Conservation (phyloP, 169 alveolate genomes). For the Eimeria sp. region DNA sequence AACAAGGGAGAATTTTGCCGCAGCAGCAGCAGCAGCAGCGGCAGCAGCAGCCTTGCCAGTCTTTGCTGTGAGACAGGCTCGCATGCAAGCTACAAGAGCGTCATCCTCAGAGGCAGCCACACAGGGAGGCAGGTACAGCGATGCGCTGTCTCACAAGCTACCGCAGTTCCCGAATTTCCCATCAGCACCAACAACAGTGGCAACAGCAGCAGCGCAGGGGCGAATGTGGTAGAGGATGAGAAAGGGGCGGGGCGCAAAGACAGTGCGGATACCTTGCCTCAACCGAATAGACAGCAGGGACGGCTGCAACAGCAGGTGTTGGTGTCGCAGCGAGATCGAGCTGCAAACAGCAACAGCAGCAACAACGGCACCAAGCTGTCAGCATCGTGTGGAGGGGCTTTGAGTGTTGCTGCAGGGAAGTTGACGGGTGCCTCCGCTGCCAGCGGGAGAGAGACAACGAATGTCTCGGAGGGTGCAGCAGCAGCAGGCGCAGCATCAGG, state of each 20-base stretch:
- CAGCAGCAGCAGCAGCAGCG: slow-evolving; percentile 39
- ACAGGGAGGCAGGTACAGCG: slow-evolving; percentile 39
- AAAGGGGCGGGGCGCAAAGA: not conserved
- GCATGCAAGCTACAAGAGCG: slow-evolving; percentile 58
- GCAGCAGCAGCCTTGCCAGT: not conserved
- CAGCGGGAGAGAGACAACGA: not conserved
- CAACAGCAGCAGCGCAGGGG: slow-evolving; percentile 23
- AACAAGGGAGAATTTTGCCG: not conserved
- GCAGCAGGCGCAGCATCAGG: slow-evolving; percentile 4
- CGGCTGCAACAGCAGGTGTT: slow-evolving; percentile 47
- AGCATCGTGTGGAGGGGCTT: not conserved
- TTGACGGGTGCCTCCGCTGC: not conserved
- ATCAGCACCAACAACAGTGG: slow-evolving; percentile 10
- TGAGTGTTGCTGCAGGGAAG: slow-evolving; percentile 18
- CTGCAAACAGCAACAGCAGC: slow-evolving; percentile 55
- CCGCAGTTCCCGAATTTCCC: not conserved
- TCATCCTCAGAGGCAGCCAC: slow-evolving; percentile 44
- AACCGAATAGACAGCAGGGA: slow-evolving; percentile 20
- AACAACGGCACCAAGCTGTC: slow-evolving; percentile 8
- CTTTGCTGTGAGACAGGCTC: slow-evolving; percentile 8
- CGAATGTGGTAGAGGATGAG: not conserved
- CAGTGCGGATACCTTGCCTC: not conserved
- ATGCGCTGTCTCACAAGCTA: slow-evolving; percentile 1
- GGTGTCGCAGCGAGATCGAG: slow-evolving; percentile 35
- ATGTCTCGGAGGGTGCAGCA: slow-evolving; percentile 10